Base-by-base conservation (phyloP, 1,284 basidiomycete genomes). In the Kwoniella shivajii region DNA sequence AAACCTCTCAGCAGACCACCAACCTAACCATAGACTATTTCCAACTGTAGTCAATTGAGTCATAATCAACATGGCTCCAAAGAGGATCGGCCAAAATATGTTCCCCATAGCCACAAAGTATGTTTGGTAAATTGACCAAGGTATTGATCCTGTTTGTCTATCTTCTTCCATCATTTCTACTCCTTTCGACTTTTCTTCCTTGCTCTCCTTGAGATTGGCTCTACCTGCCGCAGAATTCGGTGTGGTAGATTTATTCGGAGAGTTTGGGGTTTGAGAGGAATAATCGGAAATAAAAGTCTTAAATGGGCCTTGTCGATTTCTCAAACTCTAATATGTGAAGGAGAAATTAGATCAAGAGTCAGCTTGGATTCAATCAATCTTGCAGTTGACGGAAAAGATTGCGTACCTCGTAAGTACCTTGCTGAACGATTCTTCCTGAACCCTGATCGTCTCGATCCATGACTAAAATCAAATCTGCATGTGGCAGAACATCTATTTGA, bases 401-500 rank as follows among this genome's bases (percentile, higher is more conserved):
- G 37, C 60, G 27, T 18, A 64, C 80, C 81, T 47, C 33, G 33
- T 60, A 67, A 6, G 61, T 60, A 1, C 68, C 68, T 50, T 65
- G 57, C 34, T 68, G 66, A 1, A 54, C 52, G 14, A 73, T 63
- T n/a, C 50, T 51, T 11, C 71, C 71, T 20, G 61, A 50, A 3
- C 53, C 51, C 16, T 34, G 31, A 14, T 46, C 50, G 33, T 60
- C 48, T 6, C 52, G 38, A 30, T 68, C 65, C 60, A 72, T 61
- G n/a, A 69, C 63, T n/a, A 69, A 39, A 5, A 68, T 36, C 42
- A 54, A 43, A 51, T 72, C 70, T 6, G 65, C 65, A 5, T 48
- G 49, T 2, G 57, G 55, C 1, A 90, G 77, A 14, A 89, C 83
- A 66, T 87, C 85, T 3, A 88, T 73, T 10, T 75, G 66, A 69